phyloP scores from a whole-genome alignment of 1,284 basidiomycete genomes.

The Neonothopanus nambi region DNA sequence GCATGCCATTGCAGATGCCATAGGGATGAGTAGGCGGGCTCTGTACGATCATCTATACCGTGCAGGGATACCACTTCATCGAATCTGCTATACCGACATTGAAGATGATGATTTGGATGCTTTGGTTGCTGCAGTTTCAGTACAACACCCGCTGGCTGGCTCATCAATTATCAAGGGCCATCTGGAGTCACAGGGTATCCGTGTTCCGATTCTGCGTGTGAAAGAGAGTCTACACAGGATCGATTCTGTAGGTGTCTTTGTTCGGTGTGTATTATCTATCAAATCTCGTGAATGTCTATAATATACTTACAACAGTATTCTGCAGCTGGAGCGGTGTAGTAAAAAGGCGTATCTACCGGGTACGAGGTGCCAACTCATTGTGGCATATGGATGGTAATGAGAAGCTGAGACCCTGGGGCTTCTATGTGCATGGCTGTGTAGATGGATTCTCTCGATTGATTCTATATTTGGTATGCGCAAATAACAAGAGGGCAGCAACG shows the following conservation, averaged over 20 bases:
- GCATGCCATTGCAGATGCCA: conserved; percentile 9
- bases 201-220: not conserved
- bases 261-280: conserved; percentile 1
- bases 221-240: conserved; percentile 10
- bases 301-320: no score
- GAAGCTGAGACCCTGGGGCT: conserved; percentile 18
- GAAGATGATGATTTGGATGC: conserved; percentile 14
- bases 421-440: conserved; percentile 32
- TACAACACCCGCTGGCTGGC: conserved; percentile 13
- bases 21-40: conserved; percentile 13
- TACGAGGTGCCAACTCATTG: conserved; percentile 21
- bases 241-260: conserved; percentile 12
- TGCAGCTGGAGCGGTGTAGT: conserved; percentile 18
- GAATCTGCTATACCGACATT: conserved; percentile 5
- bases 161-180: conserved; percentile 10
- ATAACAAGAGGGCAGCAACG: conserved; percentile 27
- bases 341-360: conserved; percentile 17
- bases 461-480: conserved; percentile 23
- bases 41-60: conserved; percentile 12
- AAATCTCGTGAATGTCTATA: no score
- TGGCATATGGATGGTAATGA: conserved; percentile 23
- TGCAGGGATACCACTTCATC: not conserved
- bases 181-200: conserved; percentile 1
- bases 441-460: conserved; percentile 33
- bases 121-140: conserved; percentile 8